These are phyloP conservation scores for Anthracocystis walkeri DNA, from an alignment of 1,284 basidiomycete genomes.

Conservation along the genomic window DNA sequence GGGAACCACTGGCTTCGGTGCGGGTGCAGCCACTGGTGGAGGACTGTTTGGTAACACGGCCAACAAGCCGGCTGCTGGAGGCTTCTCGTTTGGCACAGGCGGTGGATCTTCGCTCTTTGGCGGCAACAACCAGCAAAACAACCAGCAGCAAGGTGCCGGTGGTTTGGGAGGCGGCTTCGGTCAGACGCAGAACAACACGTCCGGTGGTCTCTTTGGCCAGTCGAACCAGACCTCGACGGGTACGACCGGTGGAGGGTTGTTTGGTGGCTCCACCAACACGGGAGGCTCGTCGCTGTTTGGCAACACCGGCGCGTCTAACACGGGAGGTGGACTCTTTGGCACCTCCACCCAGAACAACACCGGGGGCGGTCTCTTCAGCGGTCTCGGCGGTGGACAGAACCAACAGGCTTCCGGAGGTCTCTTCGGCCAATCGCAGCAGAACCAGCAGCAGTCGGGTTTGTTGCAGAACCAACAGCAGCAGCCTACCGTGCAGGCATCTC, in stretches of 20 bases:
- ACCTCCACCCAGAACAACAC: conserved; percentile 66
- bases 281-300: conserved; percentile 64
- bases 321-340: conserved; percentile 72
- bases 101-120: conserved; percentile 66
- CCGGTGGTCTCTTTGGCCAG: conserved; percentile 64
- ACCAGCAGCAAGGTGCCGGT: conserved; percentile 39
- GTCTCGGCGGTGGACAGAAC: conserved; percentile 48
- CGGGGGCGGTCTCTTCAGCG: conserved; percentile 56
- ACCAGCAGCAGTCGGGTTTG: conserved; percentile 52
- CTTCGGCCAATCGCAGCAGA: conserved; percentile 43
- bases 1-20: conserved; percentile 46
- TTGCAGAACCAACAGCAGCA: conserved; percentile 63
- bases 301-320: conserved; percentile 62
- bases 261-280: conserved; percentile 47
- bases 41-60: conserved; percentile 68
- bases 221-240: conserved; percentile 50
- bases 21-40: conserved; percentile 49
- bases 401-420: conserved; percentile 36
- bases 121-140: conserved; percentile 39
- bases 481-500: conserved; percentile 71
- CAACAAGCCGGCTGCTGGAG: conserved; percentile 48
- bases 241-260: conserved; percentile 56
- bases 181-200: conserved; percentile 31
- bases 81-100: conserved; percentile 57
- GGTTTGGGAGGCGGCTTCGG: conserved; percentile 49